Conservation (phyloP, 2,329 filamentous ascomycete species). For the Trichoderma simmonsii region DNA sequence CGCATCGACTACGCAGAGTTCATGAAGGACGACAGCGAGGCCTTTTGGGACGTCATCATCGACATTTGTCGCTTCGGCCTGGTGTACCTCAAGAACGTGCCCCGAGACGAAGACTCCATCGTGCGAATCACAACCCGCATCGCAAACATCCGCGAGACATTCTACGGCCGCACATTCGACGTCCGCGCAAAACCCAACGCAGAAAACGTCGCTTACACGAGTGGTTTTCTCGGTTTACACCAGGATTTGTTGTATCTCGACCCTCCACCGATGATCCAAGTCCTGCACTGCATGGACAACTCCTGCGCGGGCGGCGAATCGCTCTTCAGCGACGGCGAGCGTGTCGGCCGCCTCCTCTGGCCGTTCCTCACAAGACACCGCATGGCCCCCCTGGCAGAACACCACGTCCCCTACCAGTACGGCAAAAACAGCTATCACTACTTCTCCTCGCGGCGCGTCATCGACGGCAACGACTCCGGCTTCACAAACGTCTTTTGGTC, state of each 20-base stretch:
- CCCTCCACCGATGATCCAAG: constrained; percentile 75
- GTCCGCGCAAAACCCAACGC: constrained; percentile 77
- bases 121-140: constrained; percentile 67
- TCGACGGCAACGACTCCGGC: constrained; percentile 34
- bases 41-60: constrained; percentile 59
- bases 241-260: constrained; percentile 89
- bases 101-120: constrained; percentile 63
- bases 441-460: constrained; percentile 53
- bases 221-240: constrained; percentile 77
- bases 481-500: constrained; percentile 56
- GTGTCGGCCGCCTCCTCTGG: constrained; percentile 47
- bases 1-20: constrained; percentile 70
- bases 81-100: constrained; percentile 73
- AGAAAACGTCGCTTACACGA: constrained; percentile 91
- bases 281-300: constrained; percentile 86
- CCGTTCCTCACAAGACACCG: constrained; percentile 19
- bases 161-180: constrained; percentile 90
- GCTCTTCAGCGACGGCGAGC: constrained; percentile 75
- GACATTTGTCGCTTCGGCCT: constrained; percentile 67
- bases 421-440: constrained; percentile 64
- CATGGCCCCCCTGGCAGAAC: constrained; percentile 21
- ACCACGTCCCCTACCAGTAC: constrained; percentile 63
- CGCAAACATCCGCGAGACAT: constrained; percentile 76
- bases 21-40: constrained; percentile 54
- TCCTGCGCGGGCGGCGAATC: constrained; percentile 77